Evolutionary conservation across 129 eudicot genomes (phyloP), one percentile per base, ranked within the genome.

Genomic region (Flaveria linearis): DNA sequence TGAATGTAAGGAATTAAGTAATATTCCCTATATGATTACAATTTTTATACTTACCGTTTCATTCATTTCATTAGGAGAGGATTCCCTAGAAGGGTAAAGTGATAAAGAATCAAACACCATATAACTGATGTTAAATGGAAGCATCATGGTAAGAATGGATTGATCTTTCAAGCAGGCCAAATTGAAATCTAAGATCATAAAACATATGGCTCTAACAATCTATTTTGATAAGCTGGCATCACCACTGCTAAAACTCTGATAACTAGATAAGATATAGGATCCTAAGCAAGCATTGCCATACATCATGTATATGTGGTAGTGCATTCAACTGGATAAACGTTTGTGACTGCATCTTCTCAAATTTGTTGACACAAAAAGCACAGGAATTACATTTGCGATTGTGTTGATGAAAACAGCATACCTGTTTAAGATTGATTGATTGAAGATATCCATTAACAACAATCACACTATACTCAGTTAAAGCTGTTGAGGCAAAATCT

Each of bases 391-490:
- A 36, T 53, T 68, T 57, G 11, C 55, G 69, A 43, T 47, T 22
- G 61, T 66, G 60, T 43, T 20, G 12, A 62, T 51, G 22, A 39
- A 69, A 45, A 69, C 9, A 46, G 9, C 52, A 45, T 86, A 88
- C 96, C 91, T 93, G 97, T 50, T 93, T 90, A 74, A 94, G 89
- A 79, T 91, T 91, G 45, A 95, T 79, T 2, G 91, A 80, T 49
- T 90, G 97, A 72, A 90, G 97, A 83, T 93, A 93, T 30, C 97
- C 98, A 85, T 90, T 93, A 52, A 91, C 77, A 1, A 95, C 96
- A 67, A 91, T 76, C 55, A 95, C 97, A 60, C 83, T 75, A 72
- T 89, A 89, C 36, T 88, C 92, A 25, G 87, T 84, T 72, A 95
- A 88, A 18, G 96, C 80, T 20, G 89, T 85, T 71, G 97, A 85